phyloP scores from a whole-genome alignment of 306 rosid species.

The Begonia masoniana region DNA sequence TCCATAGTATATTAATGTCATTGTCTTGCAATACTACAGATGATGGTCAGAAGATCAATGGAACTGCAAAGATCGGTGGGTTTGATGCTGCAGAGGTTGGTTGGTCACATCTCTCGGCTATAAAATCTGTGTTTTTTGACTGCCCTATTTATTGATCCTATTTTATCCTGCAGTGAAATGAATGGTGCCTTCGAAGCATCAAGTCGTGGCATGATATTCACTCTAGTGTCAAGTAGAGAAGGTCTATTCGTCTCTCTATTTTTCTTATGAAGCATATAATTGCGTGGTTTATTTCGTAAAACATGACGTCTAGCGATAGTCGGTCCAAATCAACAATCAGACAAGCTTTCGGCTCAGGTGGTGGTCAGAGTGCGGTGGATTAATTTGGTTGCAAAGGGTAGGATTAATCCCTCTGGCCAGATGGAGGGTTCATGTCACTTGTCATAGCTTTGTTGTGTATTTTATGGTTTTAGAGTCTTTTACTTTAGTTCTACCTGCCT shows the following conservation, averaged over 20 bases:
- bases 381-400: background rate
- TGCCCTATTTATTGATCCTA: background rate
- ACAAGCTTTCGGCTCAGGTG: background rate
- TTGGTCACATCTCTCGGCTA: constrained; percentile 1
- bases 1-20: background rate
- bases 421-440: background rate
- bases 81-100: constrained; percentile 49
- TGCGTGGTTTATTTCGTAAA: background rate
- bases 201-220: background rate
- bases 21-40: constrained; percentile 23
- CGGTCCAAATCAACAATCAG: background rate
- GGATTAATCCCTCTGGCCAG: background rate
- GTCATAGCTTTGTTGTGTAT: background rate
- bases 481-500: background rate
- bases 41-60: constrained; percentile 51
- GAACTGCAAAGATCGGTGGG: constrained; percentile 44
- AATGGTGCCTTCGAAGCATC: background rate
- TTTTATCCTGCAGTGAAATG: background rate
- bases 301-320: background rate
- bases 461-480: background rate
- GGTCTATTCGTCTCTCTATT: background rate
- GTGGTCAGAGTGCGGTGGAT: background rate
- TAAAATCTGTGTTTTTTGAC: background rate
- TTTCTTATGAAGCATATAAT: background rate
- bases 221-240: background rate